phyloP scores from a whole-genome alignment of 2,329 filamentous ascomycete species.

The Drechslerella stenobrocha region DNA sequence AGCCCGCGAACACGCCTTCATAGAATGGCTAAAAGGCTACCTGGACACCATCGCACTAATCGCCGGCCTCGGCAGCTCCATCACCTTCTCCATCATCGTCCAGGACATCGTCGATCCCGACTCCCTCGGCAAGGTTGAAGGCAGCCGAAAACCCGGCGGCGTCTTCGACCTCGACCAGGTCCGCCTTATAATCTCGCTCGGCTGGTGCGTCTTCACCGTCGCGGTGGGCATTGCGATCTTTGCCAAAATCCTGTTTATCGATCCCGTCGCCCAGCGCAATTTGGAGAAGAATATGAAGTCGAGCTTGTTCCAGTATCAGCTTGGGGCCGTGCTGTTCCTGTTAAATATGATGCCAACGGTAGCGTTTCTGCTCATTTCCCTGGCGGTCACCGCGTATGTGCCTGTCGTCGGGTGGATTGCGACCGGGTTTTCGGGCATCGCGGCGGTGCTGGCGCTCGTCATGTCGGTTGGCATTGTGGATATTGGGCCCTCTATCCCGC shows the following conservation, averaged over 20 bases:
- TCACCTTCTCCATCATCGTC: slow-evolving; percentile 46
- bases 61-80: slow-evolving; percentile 33
- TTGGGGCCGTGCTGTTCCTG: slow-evolving; percentile 29
- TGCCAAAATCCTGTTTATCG: slow-evolving; percentile 42
- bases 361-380: slow-evolving; percentile 35
- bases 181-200: slow-evolving; percentile 39
- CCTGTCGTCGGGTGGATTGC: slow-evolving; percentile 40
- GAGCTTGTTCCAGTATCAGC: slow-evolving; percentile 26
- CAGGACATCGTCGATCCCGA: slow-evolving; percentile 36
- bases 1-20: too few species aligned
- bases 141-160: slow-evolving; percentile 16
- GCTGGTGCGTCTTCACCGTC: slow-evolving; percentile 44
- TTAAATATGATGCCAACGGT: slow-evolving; percentile 38
- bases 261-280: slow-evolving; percentile 41
- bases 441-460: slow-evolving; percentile 23
- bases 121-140: background rate
- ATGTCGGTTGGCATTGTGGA: slow-evolving; percentile 36
- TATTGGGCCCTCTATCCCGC: slow-evolving; percentile 39
- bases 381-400: slow-evolving; percentile 42
- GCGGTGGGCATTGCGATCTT: slow-evolving; percentile 37
- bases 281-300: slow-evolving; percentile 32
- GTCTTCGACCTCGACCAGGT: slow-evolving; percentile 42
- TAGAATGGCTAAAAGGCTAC: slow-evolving; percentile 43
- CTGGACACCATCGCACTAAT: slow-evolving; percentile 43
- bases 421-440: slow-evolving; percentile 26